Base-by-base conservation (phyloP, 2,329 filamentous ascomycete species). In the Didymella lethalis region DNA sequence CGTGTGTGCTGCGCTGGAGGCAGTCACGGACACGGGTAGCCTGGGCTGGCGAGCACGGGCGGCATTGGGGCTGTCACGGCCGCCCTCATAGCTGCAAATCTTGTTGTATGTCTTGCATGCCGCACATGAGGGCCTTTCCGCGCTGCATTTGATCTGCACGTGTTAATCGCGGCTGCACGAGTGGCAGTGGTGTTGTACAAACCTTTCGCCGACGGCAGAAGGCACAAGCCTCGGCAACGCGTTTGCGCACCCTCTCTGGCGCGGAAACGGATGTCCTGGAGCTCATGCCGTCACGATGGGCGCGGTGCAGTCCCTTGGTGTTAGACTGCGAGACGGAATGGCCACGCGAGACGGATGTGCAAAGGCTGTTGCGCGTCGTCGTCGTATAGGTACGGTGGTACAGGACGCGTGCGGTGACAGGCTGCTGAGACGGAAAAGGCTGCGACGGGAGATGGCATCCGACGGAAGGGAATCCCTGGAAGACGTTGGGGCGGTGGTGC, bases 121-220 rank as follows among this genome's bases (percentile, higher is more conserved):
- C 31, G 76, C 75, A 56, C 82, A 84, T 28, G 66, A 69, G 2
- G 81, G 82, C 53, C 75, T 71, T 47, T 80, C 79, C n/a, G 77
- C 76, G 55, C 80, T 81, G 67, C 82, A 84, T 64, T 81, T 83
- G 70, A 84, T 79, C 82, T 71, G 53, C 51, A 25, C n/a, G 11
- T 20, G n/a, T 20, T n/a, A 23, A 41, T 47, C n/a, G 29, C 18
- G 12, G 45, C 18, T 32, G 45, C 1, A 34, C 18, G 16, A 34
- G n/a, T 40, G 20, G 45, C 34, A 8, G 45, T 48, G n/a, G 6
- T 40, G 36, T 6, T 23, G 11, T 20, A 46, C 49, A 16, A 10
- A 55, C 69, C 65, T 84, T 79, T 54, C 77, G 71, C 43, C 72
- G 65, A 12, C 77, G 76, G 57, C 77, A 78, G 55, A 76, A 77